Percentiles rank a stretch among this genome's conserved stretches.
These are phyloP conservation scores for Diaporthe capsici DNA, from an alignment of 2,329 filamentous ascomycete species.

Conservation along the genomic window DNA sequence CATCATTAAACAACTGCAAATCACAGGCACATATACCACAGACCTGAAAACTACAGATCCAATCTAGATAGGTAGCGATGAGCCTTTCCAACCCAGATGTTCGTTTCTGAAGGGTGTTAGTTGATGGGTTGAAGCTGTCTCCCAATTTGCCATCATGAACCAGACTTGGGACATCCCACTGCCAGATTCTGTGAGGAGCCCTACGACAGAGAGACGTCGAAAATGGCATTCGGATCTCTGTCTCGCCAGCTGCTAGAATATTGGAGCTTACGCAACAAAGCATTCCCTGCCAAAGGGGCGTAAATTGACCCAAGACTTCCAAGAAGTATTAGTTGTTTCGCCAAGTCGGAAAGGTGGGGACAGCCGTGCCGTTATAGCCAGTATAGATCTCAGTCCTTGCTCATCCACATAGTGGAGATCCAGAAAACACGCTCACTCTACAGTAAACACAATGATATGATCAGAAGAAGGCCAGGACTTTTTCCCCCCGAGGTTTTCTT, in stretches of 20 bases:
- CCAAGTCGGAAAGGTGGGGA: conserved; percentile 7
- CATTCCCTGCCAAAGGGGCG: not conserved
- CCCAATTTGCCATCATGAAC: not conserved
- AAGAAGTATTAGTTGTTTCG: not conserved
- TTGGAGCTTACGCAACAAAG: not conserved
- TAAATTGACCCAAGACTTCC: conserved; percentile 16
- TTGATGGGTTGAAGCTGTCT: not conserved
- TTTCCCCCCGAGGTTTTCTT: not conserved
- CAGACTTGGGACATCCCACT: not conserved
- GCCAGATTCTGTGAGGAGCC: not conserved
- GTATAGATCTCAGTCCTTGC: not conserved
- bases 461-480: not conserved
- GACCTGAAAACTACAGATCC: not conserved
- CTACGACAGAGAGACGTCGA: not conserved
- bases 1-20: not conserved
- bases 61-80: not conserved
- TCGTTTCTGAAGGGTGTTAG: not conserved
- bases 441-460: too few species aligned
- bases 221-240: not conserved
- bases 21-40: not conserved
- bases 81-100: too few species aligned
- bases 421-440: not conserved
- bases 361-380: not conserved
- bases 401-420: not conserved
- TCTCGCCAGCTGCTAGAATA: not conserved